A percentile compares a stretch with the other conserved stretches of the same genome.
These are phyloP conservation scores for Thalassiosira livingstoniorum DNA, from an alignment of 352 stramenopile species.

Conservation along the genomic window DNA sequence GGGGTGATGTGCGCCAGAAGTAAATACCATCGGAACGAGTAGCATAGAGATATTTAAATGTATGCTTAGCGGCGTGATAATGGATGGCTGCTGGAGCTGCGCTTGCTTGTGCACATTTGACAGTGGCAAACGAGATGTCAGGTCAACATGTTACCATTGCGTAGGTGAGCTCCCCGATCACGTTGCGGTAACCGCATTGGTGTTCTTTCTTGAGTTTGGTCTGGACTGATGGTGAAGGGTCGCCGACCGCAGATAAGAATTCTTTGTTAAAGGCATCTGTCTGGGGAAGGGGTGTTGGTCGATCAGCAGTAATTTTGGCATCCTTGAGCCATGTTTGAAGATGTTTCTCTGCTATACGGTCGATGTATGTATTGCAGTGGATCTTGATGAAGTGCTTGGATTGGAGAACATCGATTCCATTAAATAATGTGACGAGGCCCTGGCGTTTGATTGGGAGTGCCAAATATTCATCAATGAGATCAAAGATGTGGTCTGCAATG, in stretches of 20 bases:
- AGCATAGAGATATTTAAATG: constrained; percentile 16
- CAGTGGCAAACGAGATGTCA: constrained; percentile 9
- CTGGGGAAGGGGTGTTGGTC: not conserved
- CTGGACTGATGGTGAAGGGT: not conserved
- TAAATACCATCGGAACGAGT: constrained; percentile 16
- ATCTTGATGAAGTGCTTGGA: constrained; percentile 9
- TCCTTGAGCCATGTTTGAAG: not conserved
- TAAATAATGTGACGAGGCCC: constrained; percentile 12
- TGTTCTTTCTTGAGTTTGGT: not conserved
- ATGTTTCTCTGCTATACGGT: constrained; percentile 5
- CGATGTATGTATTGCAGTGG: constrained; percentile 7
- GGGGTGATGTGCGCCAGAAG: not conserved
- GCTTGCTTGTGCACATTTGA: constrained; percentile 15
- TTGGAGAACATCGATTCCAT: constrained; percentile 14
- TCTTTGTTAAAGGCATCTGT: not conserved
- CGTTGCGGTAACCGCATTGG: constrained; percentile 4
- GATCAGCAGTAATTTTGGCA: not conserved
- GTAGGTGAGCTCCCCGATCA: constrained; percentile 9
- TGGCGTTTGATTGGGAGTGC: constrained; percentile 27
- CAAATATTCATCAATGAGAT: constrained; percentile 20
- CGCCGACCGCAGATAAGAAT: not conserved
- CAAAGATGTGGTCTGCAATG: constrained; percentile 10
- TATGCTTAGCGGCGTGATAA: constrained; percentile 18
- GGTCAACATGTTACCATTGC: constrained; percentile 19
- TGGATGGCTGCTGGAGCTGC: no score